Evolutionary conservation across 352 stramenopile species (phyloP).

Genomic region (Thraustotheca clavata): DNA sequence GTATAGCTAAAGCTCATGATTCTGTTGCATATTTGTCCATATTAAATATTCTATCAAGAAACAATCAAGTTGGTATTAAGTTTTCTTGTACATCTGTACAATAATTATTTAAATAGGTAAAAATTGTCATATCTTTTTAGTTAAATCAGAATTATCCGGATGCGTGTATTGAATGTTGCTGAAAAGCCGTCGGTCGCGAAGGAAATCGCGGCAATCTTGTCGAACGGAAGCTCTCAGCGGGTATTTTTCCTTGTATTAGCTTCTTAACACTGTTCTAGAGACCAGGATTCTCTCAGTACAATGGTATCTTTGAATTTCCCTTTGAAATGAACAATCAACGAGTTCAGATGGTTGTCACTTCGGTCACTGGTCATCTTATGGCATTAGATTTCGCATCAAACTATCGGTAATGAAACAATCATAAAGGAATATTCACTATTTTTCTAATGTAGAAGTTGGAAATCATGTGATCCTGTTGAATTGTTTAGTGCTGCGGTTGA

Average conservation of each 20-base stretch:
- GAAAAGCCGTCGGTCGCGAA: slow-evolving; percentile 99
- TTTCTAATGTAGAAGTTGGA: slow-evolving; percentile 87
- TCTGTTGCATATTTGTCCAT: no score
- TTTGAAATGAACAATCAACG: slow-evolving; percentile 74
- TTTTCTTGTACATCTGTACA: no score
- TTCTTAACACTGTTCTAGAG: slow-evolving; percentile 29
- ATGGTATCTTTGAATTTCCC: slow-evolving; percentile 88
- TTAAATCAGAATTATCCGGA: no score
- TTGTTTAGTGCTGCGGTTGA: slow-evolving; percentile 89
- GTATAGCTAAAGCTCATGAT: no score
- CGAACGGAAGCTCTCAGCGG: slow-evolving; percentile 37
- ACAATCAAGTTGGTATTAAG: no score
- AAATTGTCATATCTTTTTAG: no score
- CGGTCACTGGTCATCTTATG: slow-evolving; percentile 97
- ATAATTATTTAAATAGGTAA: no score
- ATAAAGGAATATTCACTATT: background rate
- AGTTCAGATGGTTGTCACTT: slow-evolving; percentile 92
- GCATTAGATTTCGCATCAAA: slow-evolving; percentile 90
- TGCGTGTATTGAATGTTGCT: slow-evolving; percentile 95
- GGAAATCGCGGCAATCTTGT: slow-evolving; percentile 94
- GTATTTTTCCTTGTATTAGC: slow-evolving; percentile 29
- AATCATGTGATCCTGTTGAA: slow-evolving; percentile 87
- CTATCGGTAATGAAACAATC: slow-evolving; percentile 35
- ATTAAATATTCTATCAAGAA: no score
- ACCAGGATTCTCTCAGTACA: slow-evolving; percentile 75